phyloP scores from a whole-genome alignment of 768 basidiomycete genomes.

The Cantharellus cinnabarinus region DNA sequence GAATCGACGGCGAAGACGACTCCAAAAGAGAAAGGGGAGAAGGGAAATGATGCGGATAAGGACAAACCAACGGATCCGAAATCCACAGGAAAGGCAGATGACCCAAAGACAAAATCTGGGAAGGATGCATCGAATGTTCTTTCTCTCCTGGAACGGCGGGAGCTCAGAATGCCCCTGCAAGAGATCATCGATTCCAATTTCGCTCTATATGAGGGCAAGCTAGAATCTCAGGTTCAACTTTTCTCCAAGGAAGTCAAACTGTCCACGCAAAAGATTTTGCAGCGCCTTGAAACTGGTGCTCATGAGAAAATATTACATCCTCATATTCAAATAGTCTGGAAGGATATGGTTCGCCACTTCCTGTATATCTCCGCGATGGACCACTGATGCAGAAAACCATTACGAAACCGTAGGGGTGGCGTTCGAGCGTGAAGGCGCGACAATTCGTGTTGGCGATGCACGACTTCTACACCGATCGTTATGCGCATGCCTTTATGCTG shows the following conservation, averaged over 20 bases:
- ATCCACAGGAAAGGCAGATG: too few species aligned
- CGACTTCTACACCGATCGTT: not conserved
- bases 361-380: not conserved
- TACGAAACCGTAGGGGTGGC: not conserved
- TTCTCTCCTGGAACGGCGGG: not conserved
- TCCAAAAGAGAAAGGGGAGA: too few species aligned
- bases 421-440: not conserved
- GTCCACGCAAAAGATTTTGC: not conserved
- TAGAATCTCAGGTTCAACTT: not conserved
- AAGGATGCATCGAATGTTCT: too few species aligned
- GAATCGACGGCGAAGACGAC: too few species aligned
- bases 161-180: not conserved
- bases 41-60: too few species aligned
- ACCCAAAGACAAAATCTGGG: too few species aligned
- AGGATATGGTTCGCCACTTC: not conserved
- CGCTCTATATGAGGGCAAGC: not conserved
- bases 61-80: too few species aligned
- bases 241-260: not conserved
- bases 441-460: not conserved
- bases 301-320: not conserved
- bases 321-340: not conserved
- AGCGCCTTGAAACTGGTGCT: not conserved
- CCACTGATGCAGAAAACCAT: not conserved
- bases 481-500: not conserved
- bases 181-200: not conserved